Conservation (phyloP, 306 rosid genomes). For the Inga oerstediana region DNA sequence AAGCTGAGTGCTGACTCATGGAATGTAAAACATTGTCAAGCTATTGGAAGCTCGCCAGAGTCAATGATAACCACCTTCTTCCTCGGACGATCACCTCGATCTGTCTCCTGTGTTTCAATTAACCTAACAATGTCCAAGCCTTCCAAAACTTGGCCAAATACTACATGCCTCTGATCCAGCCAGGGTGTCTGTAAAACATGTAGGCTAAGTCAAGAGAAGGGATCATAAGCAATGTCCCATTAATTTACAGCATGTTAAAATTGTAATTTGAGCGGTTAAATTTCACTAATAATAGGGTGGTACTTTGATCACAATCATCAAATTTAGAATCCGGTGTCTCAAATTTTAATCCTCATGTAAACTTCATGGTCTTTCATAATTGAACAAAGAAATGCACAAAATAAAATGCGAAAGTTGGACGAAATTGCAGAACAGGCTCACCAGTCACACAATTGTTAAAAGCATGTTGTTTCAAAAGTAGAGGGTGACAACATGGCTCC, state of each 20-base stretch:
- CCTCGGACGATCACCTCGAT: conserved; percentile 90
- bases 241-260: not conserved
- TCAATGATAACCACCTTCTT: conserved; percentile 86
- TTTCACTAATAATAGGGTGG: not conserved
- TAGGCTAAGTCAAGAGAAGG: conserved; percentile 21
- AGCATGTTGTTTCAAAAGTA: not conserved
- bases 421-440: conserved; percentile 6
- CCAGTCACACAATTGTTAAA: not conserved
- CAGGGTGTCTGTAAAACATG: conserved; percentile 77
- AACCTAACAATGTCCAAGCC: conserved; percentile 78
- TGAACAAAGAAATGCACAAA: conserved; percentile 15
- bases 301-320: not conserved
- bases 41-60: conserved; percentile 86
- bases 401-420: not conserved
- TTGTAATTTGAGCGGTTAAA: not conserved
- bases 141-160: conserved; percentile 98
- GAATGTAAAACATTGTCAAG: conserved; percentile 39
- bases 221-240: conserved; percentile 8
- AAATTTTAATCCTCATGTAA: not conserved
- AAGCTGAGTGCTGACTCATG: not conserved
- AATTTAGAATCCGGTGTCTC: not conserved
- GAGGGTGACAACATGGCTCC: not conserved
- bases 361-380: not conserved
- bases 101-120: conserved; percentile 87
- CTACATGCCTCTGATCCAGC: conserved; percentile 95